Percentiles rank a stretch among this genome's conserved stretches.
Conservation (phyloP, 2,329 filamentous ascomycete species). For the Stylonectria norvegica region DNA sequence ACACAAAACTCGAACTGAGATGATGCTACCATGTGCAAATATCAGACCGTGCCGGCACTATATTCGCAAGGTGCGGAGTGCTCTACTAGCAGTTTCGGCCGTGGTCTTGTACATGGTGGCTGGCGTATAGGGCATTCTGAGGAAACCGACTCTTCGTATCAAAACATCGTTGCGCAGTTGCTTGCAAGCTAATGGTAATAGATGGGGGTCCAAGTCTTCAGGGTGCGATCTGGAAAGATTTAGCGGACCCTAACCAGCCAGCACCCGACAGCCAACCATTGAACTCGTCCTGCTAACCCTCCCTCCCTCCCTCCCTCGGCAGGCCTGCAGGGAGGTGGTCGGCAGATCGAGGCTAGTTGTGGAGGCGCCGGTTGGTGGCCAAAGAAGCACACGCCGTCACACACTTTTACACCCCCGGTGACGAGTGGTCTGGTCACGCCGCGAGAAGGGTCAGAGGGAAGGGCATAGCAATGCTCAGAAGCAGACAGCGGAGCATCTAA, state of each 20-base stretch:
- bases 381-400: background rate
- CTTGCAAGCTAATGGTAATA: conserved; percentile 3
- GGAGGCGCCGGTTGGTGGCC: conserved; percentile 5
- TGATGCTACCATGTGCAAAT: too few species aligned
- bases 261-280: conserved; percentile 3
- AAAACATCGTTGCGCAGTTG: too few species aligned
- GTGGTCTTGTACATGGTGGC: too few species aligned
- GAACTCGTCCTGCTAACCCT: background rate
- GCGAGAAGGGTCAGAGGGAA: too few species aligned
- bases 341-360: conserved; percentile 13
- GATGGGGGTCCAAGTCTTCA: background rate
- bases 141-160: too few species aligned
- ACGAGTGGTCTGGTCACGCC: background rate
- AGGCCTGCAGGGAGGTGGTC: conserved; percentile 4
- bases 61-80: too few species aligned
- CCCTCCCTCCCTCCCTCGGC: background rate
- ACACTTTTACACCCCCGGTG: background rate
- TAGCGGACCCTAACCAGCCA: conserved; percentile 4
- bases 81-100: too few species aligned
- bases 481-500: too few species aligned
- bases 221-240: conserved; percentile 9
- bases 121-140: too few species aligned
- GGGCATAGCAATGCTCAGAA: too few species aligned
- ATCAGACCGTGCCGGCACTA: too few species aligned
- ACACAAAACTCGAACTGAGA: background rate